These are phyloP conservation scores for Metarhizium humberi DNA, from an alignment of 2,329 filamentous ascomycete species.

Conservation along the genomic window DNA sequence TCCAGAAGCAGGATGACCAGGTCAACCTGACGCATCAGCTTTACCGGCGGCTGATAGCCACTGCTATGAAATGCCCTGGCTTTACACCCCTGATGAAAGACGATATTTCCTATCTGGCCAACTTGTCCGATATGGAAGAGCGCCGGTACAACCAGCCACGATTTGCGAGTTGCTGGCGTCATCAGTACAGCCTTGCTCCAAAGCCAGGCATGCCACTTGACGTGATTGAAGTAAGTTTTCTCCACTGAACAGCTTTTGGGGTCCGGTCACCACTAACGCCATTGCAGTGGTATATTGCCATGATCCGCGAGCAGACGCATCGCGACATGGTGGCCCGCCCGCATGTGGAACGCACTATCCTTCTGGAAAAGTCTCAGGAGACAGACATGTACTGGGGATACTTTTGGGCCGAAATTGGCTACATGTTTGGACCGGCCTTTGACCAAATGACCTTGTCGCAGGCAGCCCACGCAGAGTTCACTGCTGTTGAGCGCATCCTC, in stretches of 20 bases:
- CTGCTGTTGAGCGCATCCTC: conserved; percentile 39
- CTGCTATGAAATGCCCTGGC: conserved; percentile 48
- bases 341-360: conserved; percentile 30
- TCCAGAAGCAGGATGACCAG: conserved; percentile 28
- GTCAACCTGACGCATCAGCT: conserved; percentile 43
- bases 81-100: conserved; percentile 55
- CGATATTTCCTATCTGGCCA: conserved; percentile 38
- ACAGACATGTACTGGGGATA: conserved; percentile 42
- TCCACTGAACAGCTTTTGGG: background rate
- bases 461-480: conserved; percentile 36
- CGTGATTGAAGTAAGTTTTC: conserved; percentile 38
- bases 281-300: conserved; percentile 44
- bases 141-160: conserved; percentile 37
- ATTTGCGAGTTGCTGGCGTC: conserved; percentile 38
- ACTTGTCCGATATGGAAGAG: conserved; percentile 25
- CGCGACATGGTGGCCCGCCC: conserved; percentile 28
- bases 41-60: conserved; percentile 39
- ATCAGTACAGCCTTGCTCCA: conserved; percentile 41
- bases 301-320: conserved; percentile 44
- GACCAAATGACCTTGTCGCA: conserved; percentile 39
- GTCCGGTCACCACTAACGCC: background rate
- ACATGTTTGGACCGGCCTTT: conserved; percentile 30
- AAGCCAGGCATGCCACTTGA: conserved; percentile 41
- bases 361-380: conserved; percentile 21
- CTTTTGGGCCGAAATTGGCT: conserved; percentile 38